Evolutionary conservation across 2,329 filamentous ascomycete genomes (phyloP), one percentile per base, ranked within the genome.

Genomic region (Periglandula ipomoeae): DNA sequence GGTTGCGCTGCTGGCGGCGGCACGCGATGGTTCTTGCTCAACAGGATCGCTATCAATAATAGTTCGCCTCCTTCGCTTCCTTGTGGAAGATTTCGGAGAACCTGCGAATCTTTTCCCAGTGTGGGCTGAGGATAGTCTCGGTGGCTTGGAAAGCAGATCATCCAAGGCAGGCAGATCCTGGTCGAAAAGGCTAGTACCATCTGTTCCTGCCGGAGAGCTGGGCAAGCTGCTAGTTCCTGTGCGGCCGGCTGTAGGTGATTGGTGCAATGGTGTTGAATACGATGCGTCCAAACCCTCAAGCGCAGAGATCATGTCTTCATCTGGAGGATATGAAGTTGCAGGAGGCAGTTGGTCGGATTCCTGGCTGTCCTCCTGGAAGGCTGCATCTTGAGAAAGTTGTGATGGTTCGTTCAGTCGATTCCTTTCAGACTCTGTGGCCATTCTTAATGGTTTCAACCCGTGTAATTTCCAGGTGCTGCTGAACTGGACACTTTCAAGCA

Each of bases 401-500:
- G 71, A 0, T 69, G 71, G 47, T 72, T 69, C 35, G 75, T 72
- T 50, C 73, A 70, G 30, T 62, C 52, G 50, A 38, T 45, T 49
- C 24, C 59, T 58, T 39, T 61, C 53, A 48, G 57, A 44, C 50
- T 63, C 50, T 51, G 59, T 59, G 10, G 67, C 59, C 37, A 78
- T 63, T 47, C 69, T 69, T 30, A 81, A 57, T 0, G 78, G 78
- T 46, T 70, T 72, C 24, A 81, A 61, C 22, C 78, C 78, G 49
- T 77, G 76, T 3, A 71, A 70, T 56, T 73, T 76, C 55, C 80
- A 71, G 19, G 70, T 62, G 3, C 64, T 74, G 48, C 71, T 73
- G 58, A 80, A 81, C 24, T 73, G 70, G 0, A 70, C 76, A 56
- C 71, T 75, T 53, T 82, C 78, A 4, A 81, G 63, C 5, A 75